Evolutionary conservation across 192 early-diverging fungal species (phyloP).

Genomic region (Chytriomyces confervae): DNA sequence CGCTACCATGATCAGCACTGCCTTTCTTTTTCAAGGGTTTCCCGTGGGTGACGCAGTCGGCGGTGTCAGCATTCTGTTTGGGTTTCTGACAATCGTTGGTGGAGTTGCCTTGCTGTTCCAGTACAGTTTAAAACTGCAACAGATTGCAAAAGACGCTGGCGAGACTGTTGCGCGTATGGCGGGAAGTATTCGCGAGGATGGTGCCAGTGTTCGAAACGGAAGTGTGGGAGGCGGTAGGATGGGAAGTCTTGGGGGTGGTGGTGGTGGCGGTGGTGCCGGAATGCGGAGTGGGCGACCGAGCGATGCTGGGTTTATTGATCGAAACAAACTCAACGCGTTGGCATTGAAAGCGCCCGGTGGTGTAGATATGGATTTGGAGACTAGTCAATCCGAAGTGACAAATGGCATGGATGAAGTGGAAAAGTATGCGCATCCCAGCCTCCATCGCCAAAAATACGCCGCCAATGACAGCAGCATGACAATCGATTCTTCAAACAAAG

Average conservation of each 20-base stretch:
- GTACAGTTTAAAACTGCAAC: slow-evolving; percentile 51
- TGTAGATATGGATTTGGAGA: neutral
- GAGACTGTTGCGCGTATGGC: slow-evolving; percentile 21
- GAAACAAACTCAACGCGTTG: neutral
- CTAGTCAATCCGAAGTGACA: neutral
- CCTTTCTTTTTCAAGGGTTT: slow-evolving; percentile 70
- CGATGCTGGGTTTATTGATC: neutral
- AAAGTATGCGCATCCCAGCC: neutral
- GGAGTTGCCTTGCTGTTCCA: slow-evolving; percentile 63
- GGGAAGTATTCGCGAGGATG: neutral
- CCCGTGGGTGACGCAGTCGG: slow-evolving; percentile 48
- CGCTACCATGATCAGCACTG: slow-evolving; percentile 64
- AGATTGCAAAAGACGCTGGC: slow-evolving; percentile 46
- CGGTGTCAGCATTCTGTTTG: slow-evolving; percentile 56
- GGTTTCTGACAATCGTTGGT: slow-evolving; percentile 66
- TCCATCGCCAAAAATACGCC: neutral
- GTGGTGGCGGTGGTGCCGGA: too few relatives aligned
- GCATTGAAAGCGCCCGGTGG: neutral
- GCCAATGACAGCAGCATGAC: neutral
- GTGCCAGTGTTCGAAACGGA: neutral
- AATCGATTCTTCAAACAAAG: neutral
- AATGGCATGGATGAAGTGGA: neutral
- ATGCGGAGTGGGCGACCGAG: neutral
- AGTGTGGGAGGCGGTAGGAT: neutral
- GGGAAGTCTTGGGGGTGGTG: too few relatives aligned